Percentiles rank a stretch among this genome's conserved stretches.
Conservation (phyloP, 352 stramenopile genomes). For the Globisporangium lucens region DNA sequence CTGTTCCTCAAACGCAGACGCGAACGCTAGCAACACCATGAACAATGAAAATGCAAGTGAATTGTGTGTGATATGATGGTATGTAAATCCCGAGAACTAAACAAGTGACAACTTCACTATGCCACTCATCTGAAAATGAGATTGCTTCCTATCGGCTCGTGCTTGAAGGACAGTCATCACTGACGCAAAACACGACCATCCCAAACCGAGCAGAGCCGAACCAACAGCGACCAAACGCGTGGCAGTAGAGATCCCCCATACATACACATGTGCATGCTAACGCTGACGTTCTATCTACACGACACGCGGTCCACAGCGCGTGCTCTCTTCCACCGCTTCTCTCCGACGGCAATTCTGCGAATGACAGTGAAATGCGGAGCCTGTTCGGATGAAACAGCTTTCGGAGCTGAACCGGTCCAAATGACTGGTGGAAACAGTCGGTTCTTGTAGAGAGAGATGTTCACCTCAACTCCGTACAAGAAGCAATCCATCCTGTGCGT, state of each 20-base stretch:
- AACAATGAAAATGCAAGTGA: background rate
- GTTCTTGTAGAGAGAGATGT: constrained; percentile 5
- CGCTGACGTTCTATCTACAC: background rate
- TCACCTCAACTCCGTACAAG: background rate
- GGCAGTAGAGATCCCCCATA: background rate
- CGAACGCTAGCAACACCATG: background rate
- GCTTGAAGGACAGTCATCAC: constrained; percentile 36
- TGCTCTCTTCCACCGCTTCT: background rate
- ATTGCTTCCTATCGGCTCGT: constrained; percentile 29
- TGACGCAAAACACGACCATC: constrained; percentile 24
- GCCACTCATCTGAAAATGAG: constrained; percentile 23
- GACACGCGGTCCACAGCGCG: background rate
- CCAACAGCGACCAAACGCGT: background rate
- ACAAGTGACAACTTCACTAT: constrained; percentile 17
- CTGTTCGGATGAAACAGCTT: background rate
- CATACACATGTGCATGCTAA: background rate
- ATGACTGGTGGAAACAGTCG: constrained; percentile 6
- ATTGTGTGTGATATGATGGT: background rate
- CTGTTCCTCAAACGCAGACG: background rate
- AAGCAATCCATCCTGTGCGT: background rate
- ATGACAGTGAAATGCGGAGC: background rate
- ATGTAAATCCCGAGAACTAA: constrained; percentile 23
- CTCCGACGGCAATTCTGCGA: background rate
- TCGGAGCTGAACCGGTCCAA: background rate
- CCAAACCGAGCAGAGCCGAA: constrained; percentile 43